Percentiles rank a stretch among this genome's conserved stretches.
phyloP scores from a whole-genome alignment of 116 monocot species.

The Trichopus zeylanicus region DNA sequence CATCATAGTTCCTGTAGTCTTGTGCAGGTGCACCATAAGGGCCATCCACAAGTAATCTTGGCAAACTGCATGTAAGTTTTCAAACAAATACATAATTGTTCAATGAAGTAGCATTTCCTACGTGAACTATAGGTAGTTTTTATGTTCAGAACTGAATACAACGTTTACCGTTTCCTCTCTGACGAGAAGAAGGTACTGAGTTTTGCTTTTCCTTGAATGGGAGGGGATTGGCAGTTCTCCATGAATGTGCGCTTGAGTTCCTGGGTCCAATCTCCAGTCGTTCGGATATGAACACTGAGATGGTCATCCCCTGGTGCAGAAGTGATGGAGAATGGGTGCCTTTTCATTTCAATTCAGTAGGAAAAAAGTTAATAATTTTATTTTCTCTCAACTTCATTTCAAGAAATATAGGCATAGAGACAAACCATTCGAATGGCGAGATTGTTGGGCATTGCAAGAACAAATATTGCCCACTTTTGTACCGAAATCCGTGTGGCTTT shows the following conservation, averaged over 20 bases:
- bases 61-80: slow-evolving; percentile 34
- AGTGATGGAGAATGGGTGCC: slow-evolving; percentile 94
- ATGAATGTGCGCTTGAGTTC: slow-evolving; percentile 66
- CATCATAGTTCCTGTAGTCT: slow-evolving; percentile 77
- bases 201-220: slow-evolving; percentile 45
- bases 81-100: background rate
- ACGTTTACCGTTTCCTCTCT: background rate
- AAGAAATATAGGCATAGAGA: background rate
- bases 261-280: slow-evolving; percentile 76
- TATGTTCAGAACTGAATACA: no score
- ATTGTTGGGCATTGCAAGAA: slow-evolving; percentile 82
- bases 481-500: slow-evolving; percentile 73
- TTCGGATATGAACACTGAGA: slow-evolving; percentile 70
- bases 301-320: slow-evolving; percentile 79
- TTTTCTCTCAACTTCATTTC: no score
- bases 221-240: slow-evolving; percentile 35
- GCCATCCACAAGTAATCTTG: slow-evolving; percentile 76
- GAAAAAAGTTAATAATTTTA: no score
- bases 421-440: slow-evolving; percentile 86
- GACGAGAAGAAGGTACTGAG: slow-evolving; percentile 24
- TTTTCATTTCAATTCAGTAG: no score
- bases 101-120: no score
- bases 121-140: background rate
- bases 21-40: slow-evolving; percentile 93
- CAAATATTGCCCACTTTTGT: slow-evolving; percentile 83